Conservation (phyloP, 805 yeast species). For the Nakazawaea peltata region DNA sequence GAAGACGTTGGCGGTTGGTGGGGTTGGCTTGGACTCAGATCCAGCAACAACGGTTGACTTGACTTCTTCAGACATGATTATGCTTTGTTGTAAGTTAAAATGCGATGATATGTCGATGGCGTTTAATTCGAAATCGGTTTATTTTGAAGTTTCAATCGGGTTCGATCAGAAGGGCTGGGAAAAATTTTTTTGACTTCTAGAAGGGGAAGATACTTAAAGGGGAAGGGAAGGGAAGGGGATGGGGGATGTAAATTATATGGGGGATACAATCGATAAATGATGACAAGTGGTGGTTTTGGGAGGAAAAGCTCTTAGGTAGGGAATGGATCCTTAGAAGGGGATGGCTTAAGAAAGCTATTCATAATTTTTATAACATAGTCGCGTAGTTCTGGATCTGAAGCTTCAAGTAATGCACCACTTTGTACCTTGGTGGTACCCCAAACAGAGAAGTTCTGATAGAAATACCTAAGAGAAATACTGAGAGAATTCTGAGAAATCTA, state of each 20-base stretch:
- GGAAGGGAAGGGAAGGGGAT: not conserved
- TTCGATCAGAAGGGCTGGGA: too few species aligned
- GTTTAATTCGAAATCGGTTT: not conserved
- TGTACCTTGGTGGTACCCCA: not conserved
- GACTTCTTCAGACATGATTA: slow-evolving; percentile 13
- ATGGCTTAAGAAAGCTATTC: too few species aligned
- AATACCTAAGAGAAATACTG: too few species aligned
- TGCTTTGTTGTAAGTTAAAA: not conserved
- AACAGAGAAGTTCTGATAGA: too few species aligned
- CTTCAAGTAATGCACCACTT: not conserved
- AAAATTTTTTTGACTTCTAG: not conserved
- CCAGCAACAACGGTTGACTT: slow-evolving; percentile 21
- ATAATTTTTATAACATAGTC: too few species aligned
- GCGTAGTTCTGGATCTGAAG: not conserved
- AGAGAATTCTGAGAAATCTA: too few species aligned
- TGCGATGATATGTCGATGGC: not conserved
- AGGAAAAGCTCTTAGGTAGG: too few species aligned
- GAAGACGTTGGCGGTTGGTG: slow-evolving; percentile 79
- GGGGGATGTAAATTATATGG: too few species aligned
- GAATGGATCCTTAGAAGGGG: too few species aligned
- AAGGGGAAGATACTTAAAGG: not conserved
- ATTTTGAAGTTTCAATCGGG: too few species aligned
- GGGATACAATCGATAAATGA: too few species aligned
- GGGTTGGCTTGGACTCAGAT: slow-evolving; percentile 29
- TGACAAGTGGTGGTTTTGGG: too few species aligned